Evolutionary conservation across 805 yeast genomes (phyloP), one percentile per base, ranked within the genome.

Genomic region (Metschnikowia dekortorum): DNA sequence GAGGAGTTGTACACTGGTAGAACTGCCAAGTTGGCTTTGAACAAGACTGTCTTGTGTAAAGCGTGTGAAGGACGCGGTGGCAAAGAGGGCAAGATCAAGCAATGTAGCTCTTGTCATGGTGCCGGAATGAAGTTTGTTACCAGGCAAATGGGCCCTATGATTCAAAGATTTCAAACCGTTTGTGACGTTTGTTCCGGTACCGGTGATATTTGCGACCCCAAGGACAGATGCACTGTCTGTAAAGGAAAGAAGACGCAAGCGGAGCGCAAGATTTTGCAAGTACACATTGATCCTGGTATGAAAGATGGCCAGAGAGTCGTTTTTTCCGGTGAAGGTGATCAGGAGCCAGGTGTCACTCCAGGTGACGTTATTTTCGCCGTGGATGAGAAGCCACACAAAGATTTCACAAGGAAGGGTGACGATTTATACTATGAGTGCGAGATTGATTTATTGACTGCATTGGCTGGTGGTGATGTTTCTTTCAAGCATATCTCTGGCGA

Each of bases 141-240:
- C 47, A 87, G 96, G 77, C 98, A 94, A 74, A 91, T 94, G 97
- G 99, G 99, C 61, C 97, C 96, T 59, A 89, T 94, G 91, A 87
- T 94, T 64, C 99, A 94, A 78, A 87, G 97, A 79, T 88, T 88
- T 83, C 98, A 94, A 76, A 83, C 95, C 42, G 84, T 83, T 48
- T 94, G 99, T 86, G 92, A 87, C 60, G 84, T 73, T 52, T 94
- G 99, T 83, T 74, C 82, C 58, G 99, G 98, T 67, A 78, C 85
- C 53, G 99, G 99, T 68, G 92, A 87, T 69, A 86, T 85, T 57
- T 81, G 90, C 65, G 83, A 86, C 68, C 79, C 91, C 48, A 86
- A 86, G 75, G 96, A 89, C 73, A 81, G 90, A 64, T 94, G 99
- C 83, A 81, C 81, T 61, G 64, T 71, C 29, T 94, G 99, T 80